phyloP scores from a whole-genome alignment of 805 yeast genomes.

The Barnettozyma pratensis region DNA sequence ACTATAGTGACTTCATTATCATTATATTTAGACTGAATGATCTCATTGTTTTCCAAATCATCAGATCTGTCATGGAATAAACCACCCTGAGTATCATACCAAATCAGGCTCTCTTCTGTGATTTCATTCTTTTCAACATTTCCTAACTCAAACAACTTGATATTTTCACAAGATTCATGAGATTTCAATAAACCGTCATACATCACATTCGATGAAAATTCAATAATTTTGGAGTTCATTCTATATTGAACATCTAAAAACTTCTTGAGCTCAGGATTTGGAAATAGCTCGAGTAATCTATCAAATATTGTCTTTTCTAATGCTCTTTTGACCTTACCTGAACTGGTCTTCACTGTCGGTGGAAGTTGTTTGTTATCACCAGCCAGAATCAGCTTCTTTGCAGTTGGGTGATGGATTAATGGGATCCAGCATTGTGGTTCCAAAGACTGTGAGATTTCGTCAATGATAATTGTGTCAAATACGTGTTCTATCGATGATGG shows the following conservation, averaged over 20 bases:
- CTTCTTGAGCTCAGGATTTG: slow-evolving; percentile 37
- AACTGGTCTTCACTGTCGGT: slow-evolving; percentile 68
- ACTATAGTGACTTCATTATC: slow-evolving; percentile 71
- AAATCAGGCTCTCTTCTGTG: slow-evolving; percentile 52
- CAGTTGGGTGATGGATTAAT: slow-evolving; percentile 51
- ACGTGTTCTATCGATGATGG: slow-evolving; percentile 28
- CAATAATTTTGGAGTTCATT: slow-evolving; percentile 77
- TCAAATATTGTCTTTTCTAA: slow-evolving; percentile 77
- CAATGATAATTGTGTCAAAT: slow-evolving; percentile 82
- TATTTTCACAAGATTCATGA: slow-evolving; percentile 47
- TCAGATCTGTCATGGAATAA: slow-evolving; percentile 61
- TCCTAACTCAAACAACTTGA: slow-evolving; percentile 51
- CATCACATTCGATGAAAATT: slow-evolving; percentile 63
- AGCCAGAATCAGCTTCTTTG: slow-evolving; percentile 66
- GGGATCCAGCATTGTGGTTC: slow-evolving; percentile 99
- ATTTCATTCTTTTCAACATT: slow-evolving; percentile 46
- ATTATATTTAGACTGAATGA: slow-evolving; percentile 55
- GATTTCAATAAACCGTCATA: slow-evolving; percentile 64
- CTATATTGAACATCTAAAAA: slow-evolving; percentile 79
- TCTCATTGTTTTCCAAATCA: slow-evolving; percentile 23
- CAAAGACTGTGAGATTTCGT: slow-evolving; percentile 90
- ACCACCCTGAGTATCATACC: slow-evolving; percentile 95
- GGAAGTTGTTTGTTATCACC: slow-evolving; percentile 93
- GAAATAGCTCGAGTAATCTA: slow-evolving; percentile 48
- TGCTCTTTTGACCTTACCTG: slow-evolving; percentile 34